Percentiles rank a stretch among this genome's conserved stretches.
phyloP scores from a whole-genome alignment of 345 rosid species.

The Salix brachista region DNA sequence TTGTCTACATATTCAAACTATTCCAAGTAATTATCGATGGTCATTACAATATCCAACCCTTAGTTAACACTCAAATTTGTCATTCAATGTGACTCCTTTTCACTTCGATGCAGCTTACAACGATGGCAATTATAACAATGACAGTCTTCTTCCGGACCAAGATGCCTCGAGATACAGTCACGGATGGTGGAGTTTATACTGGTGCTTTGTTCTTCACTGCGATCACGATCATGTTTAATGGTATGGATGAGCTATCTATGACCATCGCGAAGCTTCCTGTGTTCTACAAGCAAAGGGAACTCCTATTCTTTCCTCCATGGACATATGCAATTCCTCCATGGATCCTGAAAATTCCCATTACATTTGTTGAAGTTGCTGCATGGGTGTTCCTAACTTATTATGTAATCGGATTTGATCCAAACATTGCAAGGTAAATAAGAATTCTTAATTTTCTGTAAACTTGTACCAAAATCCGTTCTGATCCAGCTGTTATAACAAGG shows the following conservation, averaged over 20 bases:
- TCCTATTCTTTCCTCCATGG: constrained; percentile 76
- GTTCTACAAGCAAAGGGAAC: constrained; percentile 79
- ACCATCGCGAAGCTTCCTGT: constrained; percentile 77
- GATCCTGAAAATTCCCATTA: constrained; percentile 70
- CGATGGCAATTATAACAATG: constrained; percentile 25
- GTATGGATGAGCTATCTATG: constrained; percentile 71
- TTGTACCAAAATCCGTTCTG: background rate
- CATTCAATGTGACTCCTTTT: background rate
- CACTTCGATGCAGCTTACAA: constrained; percentile 16
- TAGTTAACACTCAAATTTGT: background rate
- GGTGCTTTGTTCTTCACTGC: constrained; percentile 68
- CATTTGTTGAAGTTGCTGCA: constrained; percentile 56
- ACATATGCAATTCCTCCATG: constrained; percentile 72
- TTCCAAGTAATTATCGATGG: constrained; percentile 39
- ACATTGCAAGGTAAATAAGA: constrained; percentile 50
- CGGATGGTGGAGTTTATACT: constrained; percentile 45
- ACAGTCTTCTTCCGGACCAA: constrained; percentile 37
- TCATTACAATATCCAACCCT: background rate
- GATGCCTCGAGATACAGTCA: constrained; percentile 26
- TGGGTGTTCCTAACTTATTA: constrained; percentile 69
- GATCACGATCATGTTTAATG: constrained; percentile 52
- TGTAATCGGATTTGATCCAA: constrained; percentile 69
- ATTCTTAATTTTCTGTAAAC: background rate
- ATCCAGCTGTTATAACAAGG: background rate
- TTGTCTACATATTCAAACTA: constrained; percentile 49